Percentiles rank a stretch among this genome's conserved stretches.
Conservation (phyloP, 108 stramenopile genomes). For the Heterococcus sp. region DNA sequence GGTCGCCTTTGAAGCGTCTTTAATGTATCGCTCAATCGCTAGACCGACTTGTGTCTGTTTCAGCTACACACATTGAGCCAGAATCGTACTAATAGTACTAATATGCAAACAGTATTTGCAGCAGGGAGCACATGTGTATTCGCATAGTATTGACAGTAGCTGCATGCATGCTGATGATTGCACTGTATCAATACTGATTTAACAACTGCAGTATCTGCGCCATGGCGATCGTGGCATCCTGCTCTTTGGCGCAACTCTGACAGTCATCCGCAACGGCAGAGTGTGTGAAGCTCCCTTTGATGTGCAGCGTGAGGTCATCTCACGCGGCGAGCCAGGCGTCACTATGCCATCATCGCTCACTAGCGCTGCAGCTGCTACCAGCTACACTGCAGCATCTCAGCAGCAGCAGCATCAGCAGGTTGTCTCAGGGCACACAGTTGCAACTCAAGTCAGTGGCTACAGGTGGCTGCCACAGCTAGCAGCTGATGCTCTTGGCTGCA, state of each 20-base stretch:
- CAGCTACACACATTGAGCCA: too few species aligned
- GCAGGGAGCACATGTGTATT: too few species aligned
- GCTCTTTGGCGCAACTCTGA: conserved; percentile 76
- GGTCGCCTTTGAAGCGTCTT: too few species aligned
- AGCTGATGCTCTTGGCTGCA: conserved; percentile 76
- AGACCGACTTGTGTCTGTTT: too few species aligned
- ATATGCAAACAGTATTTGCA: too few species aligned
- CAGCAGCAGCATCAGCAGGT: conserved; percentile 4
- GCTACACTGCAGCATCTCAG: conserved; percentile 16
- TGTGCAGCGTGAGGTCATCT: conserved; percentile 53
- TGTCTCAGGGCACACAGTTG: conserved; percentile 66
- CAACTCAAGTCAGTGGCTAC: conserved; percentile 83
- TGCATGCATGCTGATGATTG: too few species aligned
- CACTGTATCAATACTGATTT: too few species aligned
- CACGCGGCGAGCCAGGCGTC: conserved; percentile 3
- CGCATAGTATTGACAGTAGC: too few species aligned
- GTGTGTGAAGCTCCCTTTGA: conserved; percentile 79
- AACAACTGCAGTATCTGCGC: conserved; percentile 50
- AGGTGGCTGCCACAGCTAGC: conserved; percentile 69
- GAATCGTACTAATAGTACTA: too few species aligned
- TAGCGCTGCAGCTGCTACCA: background rate
- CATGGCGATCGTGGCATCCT: conserved; percentile 62
- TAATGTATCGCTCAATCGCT: too few species aligned
- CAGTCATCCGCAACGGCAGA: conserved; percentile 71
- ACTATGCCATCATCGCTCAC: conserved; percentile 7